Evolutionary conservation across 331 rosid species (phyloP).

Genomic region (Malus hybrid): DNA sequence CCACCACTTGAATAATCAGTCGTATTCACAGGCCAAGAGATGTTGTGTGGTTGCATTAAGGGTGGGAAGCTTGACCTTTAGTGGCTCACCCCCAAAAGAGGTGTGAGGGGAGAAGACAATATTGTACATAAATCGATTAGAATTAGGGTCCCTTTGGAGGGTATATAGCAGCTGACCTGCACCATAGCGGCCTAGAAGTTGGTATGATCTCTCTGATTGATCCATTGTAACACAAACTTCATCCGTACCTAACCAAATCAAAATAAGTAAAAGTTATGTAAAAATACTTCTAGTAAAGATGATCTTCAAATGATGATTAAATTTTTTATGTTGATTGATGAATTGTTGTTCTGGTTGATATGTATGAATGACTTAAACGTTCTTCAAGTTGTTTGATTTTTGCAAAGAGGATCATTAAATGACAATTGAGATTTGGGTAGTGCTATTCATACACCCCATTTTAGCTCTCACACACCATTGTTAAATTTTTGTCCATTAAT

Average conservation of each 20-base stretch:
- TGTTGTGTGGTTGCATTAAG: slow-evolving; percentile 62
- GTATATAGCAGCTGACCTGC: slow-evolving; percentile 71
- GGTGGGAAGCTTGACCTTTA: slow-evolving; percentile 76
- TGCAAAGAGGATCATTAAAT: too few relatives aligned
- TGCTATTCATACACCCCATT: too few relatives aligned
- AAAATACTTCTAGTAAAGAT: too few relatives aligned
- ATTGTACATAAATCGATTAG: neutral
- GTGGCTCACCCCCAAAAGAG: slow-evolving; percentile 32
- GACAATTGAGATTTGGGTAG: too few relatives aligned
- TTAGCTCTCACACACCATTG: too few relatives aligned
- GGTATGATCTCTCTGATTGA: slow-evolving; percentile 81
- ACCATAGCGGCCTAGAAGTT: slow-evolving; percentile 82
- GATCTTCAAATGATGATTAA: too few relatives aligned
- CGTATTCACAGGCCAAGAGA: slow-evolving; percentile 30
- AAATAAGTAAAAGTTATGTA: neutral
- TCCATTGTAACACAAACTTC: slow-evolving; percentile 78
- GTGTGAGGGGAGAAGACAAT: slow-evolving; percentile 53
- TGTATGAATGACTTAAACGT: too few relatives aligned
- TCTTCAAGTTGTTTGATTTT: too few relatives aligned
- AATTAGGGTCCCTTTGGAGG: slow-evolving; percentile 25
- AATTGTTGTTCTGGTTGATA: too few relatives aligned
- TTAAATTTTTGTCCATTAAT: too few relatives aligned
- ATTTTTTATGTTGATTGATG: too few relatives aligned
- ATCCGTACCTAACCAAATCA: slow-evolving; percentile 49
- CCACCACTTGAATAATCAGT: neutral